Percentiles rank a stretch among this genome's conserved stretches.
These are phyloP conservation scores for Heliamphora pulchella DNA, from an alignment of 179 eudicot genomes.

Conservation along the genomic window DNA sequence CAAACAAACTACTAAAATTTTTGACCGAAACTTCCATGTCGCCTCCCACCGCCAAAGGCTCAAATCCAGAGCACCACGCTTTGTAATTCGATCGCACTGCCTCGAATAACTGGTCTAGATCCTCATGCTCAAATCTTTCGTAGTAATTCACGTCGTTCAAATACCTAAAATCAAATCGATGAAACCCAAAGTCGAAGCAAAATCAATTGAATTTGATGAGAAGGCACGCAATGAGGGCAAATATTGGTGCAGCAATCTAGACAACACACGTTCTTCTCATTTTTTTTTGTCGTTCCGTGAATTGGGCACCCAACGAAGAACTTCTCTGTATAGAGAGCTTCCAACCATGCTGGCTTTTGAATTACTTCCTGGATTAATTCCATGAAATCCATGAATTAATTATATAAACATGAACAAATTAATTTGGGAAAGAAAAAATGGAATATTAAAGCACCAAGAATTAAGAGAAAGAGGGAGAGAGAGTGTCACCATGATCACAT, in stretches of 20 bases:
- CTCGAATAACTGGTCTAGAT: no score
- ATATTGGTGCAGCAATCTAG: constrained; percentile 84
- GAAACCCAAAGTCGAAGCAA: no score
- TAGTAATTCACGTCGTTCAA: no score
- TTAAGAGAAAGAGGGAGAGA: background rate
- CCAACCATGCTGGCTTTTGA: constrained; percentile 90
- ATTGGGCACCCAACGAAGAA: constrained; percentile 62
- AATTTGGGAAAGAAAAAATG: no score
- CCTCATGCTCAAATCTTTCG: no score
- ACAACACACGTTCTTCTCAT: constrained; percentile 84
- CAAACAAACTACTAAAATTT: no score
- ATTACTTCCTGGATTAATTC: constrained; percentile 31
- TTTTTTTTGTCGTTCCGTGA: constrained; percentile 82
- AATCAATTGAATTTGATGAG: constrained; percentile 56
- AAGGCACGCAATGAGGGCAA: constrained; percentile 81
- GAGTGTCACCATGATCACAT: constrained; percentile 54
- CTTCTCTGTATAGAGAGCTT: constrained; percentile 63
- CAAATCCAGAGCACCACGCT: no score
- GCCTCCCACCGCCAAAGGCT: no score
- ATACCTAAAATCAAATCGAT: no score
- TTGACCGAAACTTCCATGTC: no score
- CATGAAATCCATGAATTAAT: background rate
- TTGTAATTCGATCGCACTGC: no score
- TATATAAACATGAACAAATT: background rate
- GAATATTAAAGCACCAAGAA: no score